Base-by-base conservation (phyloP, 202 grass and related monocot species). In the Dendrocalamus latiflorus region DNA sequence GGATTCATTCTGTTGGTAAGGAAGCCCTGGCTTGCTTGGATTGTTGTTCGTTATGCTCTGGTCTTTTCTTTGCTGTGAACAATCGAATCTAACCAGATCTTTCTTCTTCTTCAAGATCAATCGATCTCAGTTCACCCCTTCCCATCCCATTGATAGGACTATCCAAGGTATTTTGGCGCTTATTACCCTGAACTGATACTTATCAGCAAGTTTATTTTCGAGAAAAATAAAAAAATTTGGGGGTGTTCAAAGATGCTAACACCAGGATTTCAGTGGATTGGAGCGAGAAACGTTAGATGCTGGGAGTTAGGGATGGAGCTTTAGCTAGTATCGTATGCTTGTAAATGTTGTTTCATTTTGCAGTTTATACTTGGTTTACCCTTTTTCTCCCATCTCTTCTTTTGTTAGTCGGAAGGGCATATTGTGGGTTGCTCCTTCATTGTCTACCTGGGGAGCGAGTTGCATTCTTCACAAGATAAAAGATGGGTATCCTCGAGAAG, bases 401-500 rank as follows among this genome's bases (percentile, higher is more conserved):
- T 49, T 79, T 47, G 16, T 72, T 54, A 2, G 38, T 45, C 26
- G 39, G 20, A 15, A 66, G 68, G 45, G 9, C 25, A 16, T 38
- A 70, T 28, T 14, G 66, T 15, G 18, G 49, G 38, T 71, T 13
- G 45, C 64, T 67, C 16, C n/a, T 51, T 38, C 65, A 70, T 87
- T 18, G 1, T 53, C 66, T 73, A 75, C 38, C 65, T 11, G 13
- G 33, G 58, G 76, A 64, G 50, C 9, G 60, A 74, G 36, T 62
- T 50, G 54, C 55, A 64, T 75, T 70, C 43, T 65, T 13, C 28
- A 77, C 47, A 12, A 33, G 58, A 58, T 82, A 57, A 85, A 89
- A 90, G n/a, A 99, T 96, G 96, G 96, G 96, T 84, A 99, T 99
- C 74, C 87, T 99, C 5, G 96, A 99, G 90, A 99, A 49, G 64